Evolutionary conservation across 169 alveolate genomes (phyloP), one percentile per base, ranked within the genome.

Genomic region (Plasmodium yoelii): DNA sequence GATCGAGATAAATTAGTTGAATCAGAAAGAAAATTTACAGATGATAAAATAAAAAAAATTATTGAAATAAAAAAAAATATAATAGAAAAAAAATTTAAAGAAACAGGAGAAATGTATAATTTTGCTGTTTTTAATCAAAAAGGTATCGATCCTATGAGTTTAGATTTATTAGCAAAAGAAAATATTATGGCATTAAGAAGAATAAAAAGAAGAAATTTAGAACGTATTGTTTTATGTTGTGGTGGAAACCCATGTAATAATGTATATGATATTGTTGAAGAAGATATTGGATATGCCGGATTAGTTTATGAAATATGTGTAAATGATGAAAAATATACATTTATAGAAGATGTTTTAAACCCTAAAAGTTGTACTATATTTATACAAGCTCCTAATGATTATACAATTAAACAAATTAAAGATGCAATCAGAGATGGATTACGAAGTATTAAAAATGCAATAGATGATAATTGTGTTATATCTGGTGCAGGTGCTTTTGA

Each of bases 401-500:
- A 99, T 93, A 95, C 99, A 60, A 98, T 98, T 56, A 94, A 94
- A 10, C 98, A 96, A 92, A 94, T 97, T 46, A 97, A 98, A 93
- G 99, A 98, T 88, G 99, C 99, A 13, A 93, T 98, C 28, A 93
- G 99, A 74, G 99, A 99, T 88, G 99, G 99, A 46, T 96, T 98
- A 19, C 94, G 99, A 88, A 99, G 99, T 39, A 99, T 98, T 57
- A 96, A 97, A 80, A 98, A 98, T 93, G 98, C 97, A 57, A 94
- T 97, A 69, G 98, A 98, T 61, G 99, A 98, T 84, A 94, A 96
- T 28, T 90, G 96, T 49, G 98, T 98, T 22, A 88, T 98, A 39
- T 99, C 99, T 0, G 99, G 99, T 26, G 99, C 99, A 0, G 99
- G 99, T 9, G 98, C 99, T 0, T 97, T 97, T 87, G 99, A 99